Base-by-base conservation (phyloP, 371 early-diverging fungal genomes). In the Umbelopsis sp. region DNA sequence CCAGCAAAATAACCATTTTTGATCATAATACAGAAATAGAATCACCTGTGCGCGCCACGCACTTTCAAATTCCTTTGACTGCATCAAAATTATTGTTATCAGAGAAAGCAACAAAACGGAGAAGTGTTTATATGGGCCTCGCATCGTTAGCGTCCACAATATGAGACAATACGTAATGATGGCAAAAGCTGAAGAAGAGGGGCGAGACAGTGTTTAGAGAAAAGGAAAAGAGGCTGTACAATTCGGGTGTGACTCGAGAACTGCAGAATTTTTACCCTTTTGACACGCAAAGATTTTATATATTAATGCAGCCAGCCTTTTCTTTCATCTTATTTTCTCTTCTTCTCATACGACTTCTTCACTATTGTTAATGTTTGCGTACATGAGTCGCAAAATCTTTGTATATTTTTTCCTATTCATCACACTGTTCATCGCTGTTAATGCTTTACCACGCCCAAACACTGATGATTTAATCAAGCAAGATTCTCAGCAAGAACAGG, bases 361-460 rank as follows among this genome's bases (percentile, higher is more conserved):
- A 20, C 14, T 25, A 51, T 12, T 51, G 52, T 29, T 29, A 51
- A 12, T 22, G 7, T 29, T 51, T 51, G 18, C 14, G 22, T 51
- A 51, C 5, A 51, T 51, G 41, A 12, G 41, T 7, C 41, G 41
- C 41, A 7, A 7, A 41, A 10, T 41, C 12, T 7, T 41, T 10
- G 41, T 41, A 41, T 41, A 41, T 41, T 12, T 41, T 3, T 10
- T 41, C 41, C 7, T 41, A 41, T 41, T 10, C 12, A 1, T 41
- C 41, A 41, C 41, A 7, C 41, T 41, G 12, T 41, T 41, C 10
- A 10, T 7, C 41, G 41, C 2, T 12, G 41, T 41, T 41, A 51
- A 24, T 51, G 52, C 52, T 22, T 29, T 51, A 29, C 52, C 52
- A 24, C 52, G 52, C 29, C 52, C 52, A 29, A 11, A 51, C 20